Conservation (phyloP, 2,329 filamentous ascomycete genomes). For the Aspergillus hiratsukae region DNA sequence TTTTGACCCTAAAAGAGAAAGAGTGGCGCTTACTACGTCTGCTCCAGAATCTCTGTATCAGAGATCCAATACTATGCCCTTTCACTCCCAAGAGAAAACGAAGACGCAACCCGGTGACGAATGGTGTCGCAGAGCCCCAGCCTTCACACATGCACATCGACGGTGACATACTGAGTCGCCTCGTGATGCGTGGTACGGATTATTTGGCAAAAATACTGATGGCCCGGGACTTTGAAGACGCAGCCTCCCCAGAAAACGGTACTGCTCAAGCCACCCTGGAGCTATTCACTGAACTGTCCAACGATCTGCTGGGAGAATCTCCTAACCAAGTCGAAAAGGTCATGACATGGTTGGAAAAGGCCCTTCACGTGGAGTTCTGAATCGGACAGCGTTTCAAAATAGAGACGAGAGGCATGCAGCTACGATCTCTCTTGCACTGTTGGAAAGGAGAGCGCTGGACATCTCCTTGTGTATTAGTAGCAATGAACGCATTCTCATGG, state of each 20-base stretch:
- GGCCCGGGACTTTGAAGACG: slow-evolving; percentile 14
- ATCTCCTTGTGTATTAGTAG: neutral
- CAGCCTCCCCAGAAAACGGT: slow-evolving; percentile 6
- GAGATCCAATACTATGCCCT: slow-evolving; percentile 47
- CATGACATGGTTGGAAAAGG: slow-evolving; percentile 32
- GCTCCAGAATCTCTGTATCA: slow-evolving; percentile 63
- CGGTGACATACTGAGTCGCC: slow-evolving; percentile 59
- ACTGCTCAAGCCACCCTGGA: slow-evolving; percentile 22
- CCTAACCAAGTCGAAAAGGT: slow-evolving; percentile 24
- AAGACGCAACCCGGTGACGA: slow-evolving; percentile 22
- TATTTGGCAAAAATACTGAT: slow-evolving; percentile 30
- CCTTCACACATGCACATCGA: slow-evolving; percentile 59
- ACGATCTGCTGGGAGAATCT: slow-evolving; percentile 42
- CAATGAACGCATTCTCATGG: neutral
- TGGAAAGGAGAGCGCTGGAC: neutral
- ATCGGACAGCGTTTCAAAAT: neutral
- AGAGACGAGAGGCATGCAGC: neutral
- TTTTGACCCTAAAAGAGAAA: slow-evolving; percentile 59
- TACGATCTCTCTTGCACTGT: slow-evolving; percentile 1
- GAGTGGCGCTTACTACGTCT: slow-evolving; percentile 68
- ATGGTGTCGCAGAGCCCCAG: slow-evolving; percentile 40
- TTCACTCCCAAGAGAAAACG: slow-evolving; percentile 38
- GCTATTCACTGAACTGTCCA: slow-evolving; percentile 49
- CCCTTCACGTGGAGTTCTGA: slow-evolving; percentile 26
- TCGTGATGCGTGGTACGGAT: slow-evolving; percentile 43